Evolutionary conservation across 768 basidiomycete species (phyloP).

Genomic region (Saitozyma sp.): DNA sequence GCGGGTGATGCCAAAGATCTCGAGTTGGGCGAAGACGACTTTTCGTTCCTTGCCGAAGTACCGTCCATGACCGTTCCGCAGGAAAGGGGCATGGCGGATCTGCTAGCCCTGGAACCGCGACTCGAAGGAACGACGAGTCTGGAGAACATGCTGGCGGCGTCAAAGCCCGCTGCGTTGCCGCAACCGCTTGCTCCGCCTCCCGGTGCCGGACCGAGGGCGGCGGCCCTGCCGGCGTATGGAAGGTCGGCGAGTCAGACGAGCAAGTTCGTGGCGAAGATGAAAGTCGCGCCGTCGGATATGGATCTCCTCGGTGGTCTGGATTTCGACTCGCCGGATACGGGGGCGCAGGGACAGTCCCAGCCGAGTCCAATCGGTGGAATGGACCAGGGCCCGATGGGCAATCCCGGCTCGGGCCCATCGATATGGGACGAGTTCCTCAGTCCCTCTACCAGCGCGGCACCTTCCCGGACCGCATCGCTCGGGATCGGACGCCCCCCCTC

Average conservation of each 20-base stretch:
- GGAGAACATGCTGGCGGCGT: constrained; percentile 38
- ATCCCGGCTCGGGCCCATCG: not conserved
- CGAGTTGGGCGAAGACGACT: constrained; percentile 73
- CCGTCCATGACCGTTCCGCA: constrained; percentile 31
- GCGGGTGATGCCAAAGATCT: constrained; percentile 60
- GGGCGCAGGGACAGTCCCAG: constrained; percentile 2
- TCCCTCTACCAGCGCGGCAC: constrained; percentile 2
- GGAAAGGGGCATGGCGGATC: constrained; percentile 57
- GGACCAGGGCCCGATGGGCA: not conserved
- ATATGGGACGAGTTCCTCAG: constrained; percentile 23
- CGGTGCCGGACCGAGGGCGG: constrained; percentile 2
- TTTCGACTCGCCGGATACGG: constrained; percentile 9
- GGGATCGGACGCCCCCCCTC: too few species aligned
- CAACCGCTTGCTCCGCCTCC: constrained; percentile 45
- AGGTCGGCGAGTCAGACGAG: too few species aligned
- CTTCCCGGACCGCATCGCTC: too few species aligned
- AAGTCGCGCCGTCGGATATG: constrained; percentile 21
- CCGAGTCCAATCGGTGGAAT: not conserved
- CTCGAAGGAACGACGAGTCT: constrained; percentile 36
- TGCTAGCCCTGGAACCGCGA: constrained; percentile 50
- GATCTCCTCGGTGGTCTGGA: constrained; percentile 47
- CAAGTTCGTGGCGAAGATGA: constrained; percentile 32
- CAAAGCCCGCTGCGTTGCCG: constrained; percentile 30
- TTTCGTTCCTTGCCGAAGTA: constrained; percentile 66
- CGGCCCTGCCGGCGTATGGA: not conserved